Base-by-base conservation (phyloP, 2,329 filamentous ascomycete genomes). In the Thelonectria rubi region DNA sequence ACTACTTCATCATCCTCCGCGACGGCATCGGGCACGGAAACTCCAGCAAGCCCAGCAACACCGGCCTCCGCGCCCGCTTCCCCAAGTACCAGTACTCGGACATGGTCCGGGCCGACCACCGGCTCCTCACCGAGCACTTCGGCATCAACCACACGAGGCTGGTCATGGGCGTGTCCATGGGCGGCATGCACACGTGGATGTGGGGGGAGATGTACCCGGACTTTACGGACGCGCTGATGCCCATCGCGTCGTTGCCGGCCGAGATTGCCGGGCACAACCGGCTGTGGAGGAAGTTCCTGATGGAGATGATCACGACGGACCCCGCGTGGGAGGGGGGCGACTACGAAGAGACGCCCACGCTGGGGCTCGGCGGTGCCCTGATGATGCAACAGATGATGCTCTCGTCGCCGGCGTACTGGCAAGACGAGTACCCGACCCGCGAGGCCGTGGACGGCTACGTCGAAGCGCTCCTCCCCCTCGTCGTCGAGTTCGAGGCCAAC, bases 151-250 rank as follows among this genome's bases (percentile, higher is more conserved):
- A 55, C 1, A 66, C 61, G 0, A 21, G 64, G 0, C 3, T 66
- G 6, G 45, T 54, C 0, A 52, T 66, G 18, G 64, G 64, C 1
- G 64, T 66, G 0, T 66, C 64, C 0, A 66, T 66, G 56, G 64
- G 64, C 1, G 64, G 64, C 1, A 66, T 64, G 64, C 64, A 66
- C 0, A 64, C 48, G 0, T 66, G 64, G 64, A 55, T 66, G 64
- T 47, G 48, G 24, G 64, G 64, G 2, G 20, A 6, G 2, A 37
- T 45, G 1, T 62, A 62, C 0, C 56, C 56, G 0, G 52, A 40
- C 1, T 64, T 66, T 7, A 58, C 48, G 0, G 64, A 66, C 17
- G 56, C 52, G 0, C 2, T 66, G 12, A 66, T 66, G 60, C 64
- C 64, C 18, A 58, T 66, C 5, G 20, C 64, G 0, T 66, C 55